Evolutionary conservation across 2,329 filamentous ascomycete species (phyloP), one percentile per base, ranked within the genome.

Genomic region (Cladophialophora yegresii): DNA sequence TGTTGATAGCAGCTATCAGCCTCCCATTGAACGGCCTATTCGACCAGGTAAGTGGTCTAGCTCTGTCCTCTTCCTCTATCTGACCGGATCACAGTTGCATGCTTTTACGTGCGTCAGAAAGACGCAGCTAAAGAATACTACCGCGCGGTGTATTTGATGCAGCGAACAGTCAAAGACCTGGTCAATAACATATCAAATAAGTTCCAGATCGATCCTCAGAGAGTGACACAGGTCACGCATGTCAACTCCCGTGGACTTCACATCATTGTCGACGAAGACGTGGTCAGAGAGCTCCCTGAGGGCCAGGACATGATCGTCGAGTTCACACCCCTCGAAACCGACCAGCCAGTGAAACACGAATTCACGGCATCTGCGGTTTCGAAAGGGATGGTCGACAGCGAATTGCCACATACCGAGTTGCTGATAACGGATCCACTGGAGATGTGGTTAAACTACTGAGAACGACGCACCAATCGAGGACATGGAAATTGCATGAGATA

Each of bases 211-310:
- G 91, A 97, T 67, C 82, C 89, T 0, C 83, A 84, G 2, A 86
- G 85, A 66, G 85, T 97, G 7, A 79, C 87, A 0, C 87, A 89
- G 40, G 88, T 88, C 1, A 81, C 96, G 4, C 90, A 87, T 63
- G 81, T 92, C 59, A 88, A 91, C 49, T 82, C 87, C 13, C 87
- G 87, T 68, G 92, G 92, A 0, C 78, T 97, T 1, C 87, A 92
- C 72, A 87, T 98, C 61, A 86, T 96, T 73, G 84, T 98, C 71
- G 95, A 98, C 72, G 92, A 98, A 73, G 92, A 97, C 67, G 88
- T 96, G 54, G 86, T 98, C 33, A 85, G 85, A 51, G 89, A 93
- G 75, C 81, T 98, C 58, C 85, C 87, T 1, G 95, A 99, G 78
- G 93, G 92, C 33, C 92, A 98, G 76, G 93, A 96, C 73, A 95